phyloP scores from a whole-genome alignment of 371 early-diverging fungal species.

The Zopfochytrium polystomum region DNA sequence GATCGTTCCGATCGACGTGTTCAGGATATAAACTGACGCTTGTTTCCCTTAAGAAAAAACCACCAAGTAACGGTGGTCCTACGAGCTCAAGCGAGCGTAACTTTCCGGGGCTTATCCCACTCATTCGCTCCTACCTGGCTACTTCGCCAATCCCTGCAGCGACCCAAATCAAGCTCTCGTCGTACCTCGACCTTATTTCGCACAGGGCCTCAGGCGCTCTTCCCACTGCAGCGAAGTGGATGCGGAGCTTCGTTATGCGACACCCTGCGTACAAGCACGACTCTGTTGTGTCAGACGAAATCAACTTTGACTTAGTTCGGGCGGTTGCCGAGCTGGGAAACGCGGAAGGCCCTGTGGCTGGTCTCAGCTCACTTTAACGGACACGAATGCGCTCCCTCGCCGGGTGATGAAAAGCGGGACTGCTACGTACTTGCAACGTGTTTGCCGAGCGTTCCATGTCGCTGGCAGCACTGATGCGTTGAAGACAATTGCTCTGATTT shows the following conservation, averaged over 20 bases:
- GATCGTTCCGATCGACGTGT: too few relatives aligned
- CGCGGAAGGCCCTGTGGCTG: slow-evolving; percentile 13
- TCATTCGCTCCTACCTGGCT: slow-evolving; percentile 79
- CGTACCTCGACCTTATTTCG: slow-evolving; percentile 79
- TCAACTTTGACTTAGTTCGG: slow-evolving; percentile 80
- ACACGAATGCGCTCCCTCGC: neutral
- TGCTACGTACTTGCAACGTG: too few relatives aligned
- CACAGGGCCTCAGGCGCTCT: slow-evolving; percentile 80
- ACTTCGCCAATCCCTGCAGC: slow-evolving; percentile 35
- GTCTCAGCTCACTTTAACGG: slow-evolving; percentile 2
- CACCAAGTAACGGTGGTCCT: too few relatives aligned
- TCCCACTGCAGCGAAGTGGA: slow-evolving; percentile 88
- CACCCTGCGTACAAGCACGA: slow-evolving; percentile 93
- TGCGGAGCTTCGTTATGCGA: slow-evolving; percentile 81
- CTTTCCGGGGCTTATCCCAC: slow-evolving; percentile 83
- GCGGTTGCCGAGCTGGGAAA: slow-evolving; percentile 27
- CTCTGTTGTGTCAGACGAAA: slow-evolving; percentile 75
- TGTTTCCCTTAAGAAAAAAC: too few relatives aligned
- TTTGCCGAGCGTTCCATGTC: too few relatives aligned
- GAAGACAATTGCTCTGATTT: too few relatives aligned
- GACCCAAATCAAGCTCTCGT: slow-evolving; percentile 59
- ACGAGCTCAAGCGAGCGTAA: slow-evolving; percentile 50
- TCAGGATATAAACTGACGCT: too few relatives aligned
- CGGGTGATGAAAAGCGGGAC: too few relatives aligned
- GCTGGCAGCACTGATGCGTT: too few relatives aligned